Base-by-base conservation (phyloP, 768 basidiomycete species). In the Daedaleopsis sinensis region DNA sequence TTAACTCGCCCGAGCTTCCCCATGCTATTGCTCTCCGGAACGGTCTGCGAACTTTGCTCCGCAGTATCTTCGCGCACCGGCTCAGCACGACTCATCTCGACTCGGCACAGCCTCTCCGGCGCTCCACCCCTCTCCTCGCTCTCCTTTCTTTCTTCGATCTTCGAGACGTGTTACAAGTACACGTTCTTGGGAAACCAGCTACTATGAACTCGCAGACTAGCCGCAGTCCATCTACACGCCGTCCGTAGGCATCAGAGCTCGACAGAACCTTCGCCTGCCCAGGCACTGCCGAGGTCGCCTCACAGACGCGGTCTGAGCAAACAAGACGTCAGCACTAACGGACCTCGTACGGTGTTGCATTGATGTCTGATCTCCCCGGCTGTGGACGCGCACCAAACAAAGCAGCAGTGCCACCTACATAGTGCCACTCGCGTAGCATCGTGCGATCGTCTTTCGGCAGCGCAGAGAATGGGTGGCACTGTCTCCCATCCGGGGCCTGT, bases 21-120 rank as follows among this genome's bases (percentile, higher is more conserved):
- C 36, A 44, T 43, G 21, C 36, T 39, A 38, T 18, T 32, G 46
- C 42, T 23, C 24, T 24, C 37, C 38, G 24, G 47, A 24, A 49
- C 47, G 38, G 46, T 39, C 38, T 36, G 37, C 52, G 42, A 32
- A 52, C n/a, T 46, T 8, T 27, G 27, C 23, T 39, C 59, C 59
- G 54, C n/a, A 5, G 43, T 47, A 52, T 62, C 61, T 52, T 57
- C 55, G 51, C 55, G 37, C 11, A 43, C 43, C 23, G 51, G 39
- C 27, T 50, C 39, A n/a, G n/a, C n/a, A n/a, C n/a, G 27, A 49
- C 19, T 15, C 47, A 49, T 49, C 47, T 23, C 24, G 19, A n/a
- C 47, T 49, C 47, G 47, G 47, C 47, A 49, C 23, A 15, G 47
- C 47, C 47, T 49, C 21, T 10, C 47, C 4, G 8, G 19, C 19